Percentiles rank a stretch among this genome's conserved stretches.
Evolutionary conservation across 2,329 filamentous ascomycete species (phyloP).

Genomic region (Diaporthe ilicicola): DNA sequence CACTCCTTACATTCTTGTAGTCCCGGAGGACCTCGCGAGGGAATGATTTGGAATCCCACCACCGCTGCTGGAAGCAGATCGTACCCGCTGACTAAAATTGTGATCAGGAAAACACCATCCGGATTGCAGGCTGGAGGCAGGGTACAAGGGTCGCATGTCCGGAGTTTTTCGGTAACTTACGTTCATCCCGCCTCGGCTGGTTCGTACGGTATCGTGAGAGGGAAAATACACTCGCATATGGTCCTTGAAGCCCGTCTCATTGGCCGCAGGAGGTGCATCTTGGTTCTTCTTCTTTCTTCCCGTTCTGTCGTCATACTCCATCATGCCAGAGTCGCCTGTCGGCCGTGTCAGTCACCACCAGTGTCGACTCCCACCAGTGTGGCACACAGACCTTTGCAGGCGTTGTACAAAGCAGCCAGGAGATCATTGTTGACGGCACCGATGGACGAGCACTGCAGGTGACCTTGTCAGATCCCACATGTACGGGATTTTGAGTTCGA

Average conservation of each 20-base stretch:
- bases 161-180: slow-evolving; percentile 50
- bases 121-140: slow-evolving; percentile 25
- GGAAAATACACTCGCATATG: slow-evolving; percentile 84
- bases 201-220: slow-evolving; percentile 71
- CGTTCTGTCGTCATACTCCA: slow-evolving; percentile 53
- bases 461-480: slow-evolving; percentile 33
- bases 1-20: slow-evolving; percentile 73
- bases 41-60: slow-evolving; percentile 76
- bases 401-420: slow-evolving; percentile 63
- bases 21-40: slow-evolving; percentile 78
- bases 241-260: slow-evolving; percentile 46
- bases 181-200: slow-evolving; percentile 68
- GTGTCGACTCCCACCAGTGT: not conserved
- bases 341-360: slow-evolving; percentile 36
- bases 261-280: slow-evolving; percentile 36
- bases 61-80: slow-evolving; percentile 78
- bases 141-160: slow-evolving; percentile 11
- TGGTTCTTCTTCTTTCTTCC: slow-evolving; percentile 43
- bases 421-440: slow-evolving; percentile 78
- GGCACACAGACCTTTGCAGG: slow-evolving; percentile 57
- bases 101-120: slow-evolving; percentile 8
- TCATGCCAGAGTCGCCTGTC: slow-evolving; percentile 52
- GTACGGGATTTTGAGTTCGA: not conserved
- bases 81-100: slow-evolving; percentile 73
- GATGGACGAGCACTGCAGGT: slow-evolving; percentile 75